Evolutionary conservation across 2,329 filamentous ascomycete species (phyloP).

Genomic region (Pseudogymnoascus sp.): DNA sequence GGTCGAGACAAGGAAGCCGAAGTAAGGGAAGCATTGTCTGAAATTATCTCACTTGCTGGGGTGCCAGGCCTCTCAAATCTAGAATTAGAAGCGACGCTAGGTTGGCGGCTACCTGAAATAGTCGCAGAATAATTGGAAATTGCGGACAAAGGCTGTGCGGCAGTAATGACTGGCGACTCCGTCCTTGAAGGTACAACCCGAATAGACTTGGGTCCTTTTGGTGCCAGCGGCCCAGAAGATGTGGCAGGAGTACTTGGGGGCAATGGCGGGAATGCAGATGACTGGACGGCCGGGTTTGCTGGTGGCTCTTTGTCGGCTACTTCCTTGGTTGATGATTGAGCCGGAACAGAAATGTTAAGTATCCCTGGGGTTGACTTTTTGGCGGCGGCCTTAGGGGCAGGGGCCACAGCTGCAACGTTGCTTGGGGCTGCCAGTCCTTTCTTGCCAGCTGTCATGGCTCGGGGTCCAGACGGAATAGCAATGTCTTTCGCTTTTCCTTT

Average conservation of each 20-base stretch:
- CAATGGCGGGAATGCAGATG: constrained; percentile 45
- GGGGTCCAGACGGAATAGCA: constrained; percentile 13
- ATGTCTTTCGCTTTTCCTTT: constrained; percentile 26
- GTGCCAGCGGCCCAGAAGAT: constrained; percentile 43
- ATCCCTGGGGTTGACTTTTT: constrained; percentile 28
- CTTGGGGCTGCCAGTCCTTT: constrained; percentile 10
- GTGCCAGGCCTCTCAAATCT: constrained; percentile 56
- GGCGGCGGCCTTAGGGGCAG: constrained; percentile 14
- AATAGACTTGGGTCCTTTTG: constrained; percentile 55
- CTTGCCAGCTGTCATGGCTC: constrained; percentile 12
- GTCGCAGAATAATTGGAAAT: constrained; percentile 32
- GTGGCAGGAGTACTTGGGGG: constrained; percentile 40
- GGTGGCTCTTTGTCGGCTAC: constrained; percentile 15
- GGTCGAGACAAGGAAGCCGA: constrained; percentile 67
- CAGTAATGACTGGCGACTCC: constrained; percentile 42
- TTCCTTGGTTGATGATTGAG: constrained; percentile 28
- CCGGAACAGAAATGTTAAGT: constrained; percentile 45
- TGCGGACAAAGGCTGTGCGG: constrained; percentile 25
- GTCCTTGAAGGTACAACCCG: constrained; percentile 62
- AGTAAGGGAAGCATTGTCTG: constrained; percentile 69
- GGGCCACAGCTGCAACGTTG: constrained; percentile 2
- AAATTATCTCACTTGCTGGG: constrained; percentile 65
- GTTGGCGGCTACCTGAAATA: constrained; percentile 42
- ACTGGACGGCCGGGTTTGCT: constrained; percentile 15
- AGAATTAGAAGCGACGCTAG: constrained; percentile 41